Percentiles rank a stretch among this genome's conserved stretches.
These are phyloP conservation scores for Amanita rimosa DNA, from an alignment of 768 basidiomycete species.

Conservation along the genomic window DNA sequence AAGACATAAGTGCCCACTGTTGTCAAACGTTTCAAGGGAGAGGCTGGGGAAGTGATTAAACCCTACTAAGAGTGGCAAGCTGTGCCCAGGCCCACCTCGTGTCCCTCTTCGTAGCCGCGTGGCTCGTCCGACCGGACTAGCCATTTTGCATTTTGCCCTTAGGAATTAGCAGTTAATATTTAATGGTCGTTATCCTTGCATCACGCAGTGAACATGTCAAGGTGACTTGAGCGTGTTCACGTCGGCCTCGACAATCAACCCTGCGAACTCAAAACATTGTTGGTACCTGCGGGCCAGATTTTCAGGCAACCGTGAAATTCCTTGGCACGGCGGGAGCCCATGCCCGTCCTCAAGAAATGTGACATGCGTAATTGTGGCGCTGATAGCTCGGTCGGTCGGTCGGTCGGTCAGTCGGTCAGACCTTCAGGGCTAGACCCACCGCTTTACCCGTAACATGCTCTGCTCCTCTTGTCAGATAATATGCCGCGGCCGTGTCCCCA, in stretches of 20 bases:
- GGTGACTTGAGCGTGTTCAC: neutral
- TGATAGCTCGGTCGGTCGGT: neutral
- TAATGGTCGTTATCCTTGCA: neutral
- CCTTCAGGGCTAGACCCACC: neutral
- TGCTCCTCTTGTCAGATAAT: neutral
- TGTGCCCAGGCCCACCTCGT: neutral
- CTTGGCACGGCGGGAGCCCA: neutral
- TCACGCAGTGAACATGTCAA: neutral
- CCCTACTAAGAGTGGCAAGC: neutral
- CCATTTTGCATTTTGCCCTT: neutral
- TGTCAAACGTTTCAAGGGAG: slow-evolving; percentile 1
- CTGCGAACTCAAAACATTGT: neutral
- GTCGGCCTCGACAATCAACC: neutral
- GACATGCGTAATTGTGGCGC: neutral
- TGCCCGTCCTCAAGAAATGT: slow-evolving; percentile 1
- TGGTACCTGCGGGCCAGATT: slow-evolving; percentile 3
- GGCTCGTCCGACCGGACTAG: neutral
- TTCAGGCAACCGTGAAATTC: neutral
- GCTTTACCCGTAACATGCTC: too few relatives aligned
- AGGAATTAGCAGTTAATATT: neutral
- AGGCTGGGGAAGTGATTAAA: neutral
- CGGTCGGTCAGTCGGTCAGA: too few relatives aligned
- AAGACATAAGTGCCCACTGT: neutral
- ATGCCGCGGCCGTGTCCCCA: neutral
- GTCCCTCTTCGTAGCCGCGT: too few relatives aligned